A percentile compares a stretch with the other conserved stretches of the same genome.
These are phyloP conservation scores for Epichloe scottii DNA, from an alignment of 2,329 filamentous ascomycete genomes.

Conservation along the genomic window DNA sequence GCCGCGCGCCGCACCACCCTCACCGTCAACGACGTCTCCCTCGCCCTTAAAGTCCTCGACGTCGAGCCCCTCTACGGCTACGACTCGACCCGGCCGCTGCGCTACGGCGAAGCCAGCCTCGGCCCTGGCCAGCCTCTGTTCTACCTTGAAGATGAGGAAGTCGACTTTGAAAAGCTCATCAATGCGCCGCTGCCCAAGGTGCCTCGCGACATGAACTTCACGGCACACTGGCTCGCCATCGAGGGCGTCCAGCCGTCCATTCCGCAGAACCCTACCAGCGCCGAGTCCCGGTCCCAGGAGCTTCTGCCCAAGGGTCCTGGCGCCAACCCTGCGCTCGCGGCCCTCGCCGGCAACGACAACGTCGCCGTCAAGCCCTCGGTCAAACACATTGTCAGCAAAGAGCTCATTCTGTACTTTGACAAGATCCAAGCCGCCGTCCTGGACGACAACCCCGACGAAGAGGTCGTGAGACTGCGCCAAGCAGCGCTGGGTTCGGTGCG, in stretches of 20 bases:
- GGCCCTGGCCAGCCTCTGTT: conserved; percentile 90
- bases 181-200: conserved; percentile 93
- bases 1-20: conserved; percentile 76
- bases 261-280: conserved; percentile 84
- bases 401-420: conserved; percentile 93
- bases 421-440: conserved; percentile 83
- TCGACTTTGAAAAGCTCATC: conserved; percentile 97
- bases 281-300: conserved; percentile 73
- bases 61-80: conserved; percentile 95
- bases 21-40: conserved; percentile 77
- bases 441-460: conserved; percentile 75
- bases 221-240: conserved; percentile 93
- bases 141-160: conserved; percentile 96
- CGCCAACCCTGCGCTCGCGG: conserved; percentile 68
- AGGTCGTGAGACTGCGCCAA: conserved; percentile 57
- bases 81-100: conserved; percentile 76
- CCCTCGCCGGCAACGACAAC: conserved; percentile 74
- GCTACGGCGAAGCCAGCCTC: conserved; percentile 86
- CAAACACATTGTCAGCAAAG: conserved; percentile 92
- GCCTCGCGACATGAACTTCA: conserved; percentile 76
- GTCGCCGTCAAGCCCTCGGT: conserved; percentile 78
- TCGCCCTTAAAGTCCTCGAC: conserved; percentile 75
- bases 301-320: conserved; percentile 81
- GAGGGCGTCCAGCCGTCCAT: conserved; percentile 96
- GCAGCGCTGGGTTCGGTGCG: conserved; percentile 77